Evolutionary conservation across 2,329 filamentous ascomycete species (phyloP).

Genomic region (Septoria linicola): DNA sequence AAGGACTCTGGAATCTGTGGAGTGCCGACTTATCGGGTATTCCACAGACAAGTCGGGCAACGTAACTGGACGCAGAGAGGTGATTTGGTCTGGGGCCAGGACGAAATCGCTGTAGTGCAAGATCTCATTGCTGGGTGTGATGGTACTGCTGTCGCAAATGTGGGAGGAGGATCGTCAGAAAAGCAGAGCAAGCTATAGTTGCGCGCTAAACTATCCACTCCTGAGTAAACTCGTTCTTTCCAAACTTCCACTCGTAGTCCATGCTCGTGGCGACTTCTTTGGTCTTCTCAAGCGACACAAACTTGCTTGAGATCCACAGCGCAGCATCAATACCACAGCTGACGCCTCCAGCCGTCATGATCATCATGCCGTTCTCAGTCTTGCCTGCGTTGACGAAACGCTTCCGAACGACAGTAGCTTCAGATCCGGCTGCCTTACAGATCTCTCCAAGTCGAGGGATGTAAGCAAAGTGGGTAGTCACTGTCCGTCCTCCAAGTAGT

Average conservation of each 20-base stretch:
- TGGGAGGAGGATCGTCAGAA: not conserved
- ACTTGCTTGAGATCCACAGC: constrained; percentile 17
- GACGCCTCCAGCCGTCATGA: constrained; percentile 19
- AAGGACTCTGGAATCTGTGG: constrained; percentile 26
- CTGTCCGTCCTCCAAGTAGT: constrained; percentile 9
- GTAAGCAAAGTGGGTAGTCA: constrained; percentile 16
- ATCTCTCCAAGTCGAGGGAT: constrained; percentile 12
- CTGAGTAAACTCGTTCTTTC: constrained; percentile 8
- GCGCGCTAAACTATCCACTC: constrained; percentile 11
- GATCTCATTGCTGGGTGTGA: constrained; percentile 28
- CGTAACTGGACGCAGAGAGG: constrained; percentile 19
- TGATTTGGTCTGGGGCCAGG: constrained; percentile 30
- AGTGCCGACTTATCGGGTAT: constrained; percentile 28
- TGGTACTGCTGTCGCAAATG: constrained; percentile 15
- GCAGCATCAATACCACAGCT: constrained; percentile 24
- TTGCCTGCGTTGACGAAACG: constrained; percentile 17
- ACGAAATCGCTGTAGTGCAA: constrained; percentile 27
- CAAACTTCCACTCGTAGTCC: constrained; percentile 23
- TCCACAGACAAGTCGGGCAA: constrained; percentile 16
- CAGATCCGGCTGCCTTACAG: not conserved
- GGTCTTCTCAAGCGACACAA: constrained; percentile 20
- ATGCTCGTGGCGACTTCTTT: constrained; percentile 18
- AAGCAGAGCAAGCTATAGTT: constrained; percentile 3
- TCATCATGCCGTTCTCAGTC: constrained; percentile 8
- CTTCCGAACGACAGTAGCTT: constrained; percentile 17